Evolutionary conservation across 2,329 filamentous ascomycete genomes (phyloP), one percentile per base, ranked within the genome.

Genomic region (Epichloe hybrida): DNA sequence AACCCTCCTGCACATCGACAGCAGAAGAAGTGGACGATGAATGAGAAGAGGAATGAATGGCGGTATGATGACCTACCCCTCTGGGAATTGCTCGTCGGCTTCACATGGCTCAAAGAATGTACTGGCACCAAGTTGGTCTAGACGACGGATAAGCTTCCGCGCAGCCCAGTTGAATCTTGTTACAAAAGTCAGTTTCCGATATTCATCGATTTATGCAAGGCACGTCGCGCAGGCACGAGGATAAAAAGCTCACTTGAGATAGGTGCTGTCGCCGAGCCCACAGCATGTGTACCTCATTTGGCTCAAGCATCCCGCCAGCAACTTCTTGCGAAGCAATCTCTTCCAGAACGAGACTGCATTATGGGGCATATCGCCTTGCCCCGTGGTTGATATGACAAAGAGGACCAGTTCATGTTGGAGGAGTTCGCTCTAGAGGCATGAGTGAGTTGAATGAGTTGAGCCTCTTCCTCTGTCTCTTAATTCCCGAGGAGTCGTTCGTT

Each of bases 251-350:
- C 72, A 93, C 83, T 94, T 91, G 51, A 85, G 77, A 73, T 98
- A 98, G 1, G 90, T 95, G 61, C 86, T 95, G 66, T 98, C 93
- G 0, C 93, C 93, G 1, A 97, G 75, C 0, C 93, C 93, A 72
- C 97, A 95, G 0, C 84, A 86, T 3, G 87, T 84, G 67, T 95
- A 97, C 1, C 72, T 75, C 54, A 95, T 70, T 36, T 76, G 74
- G 38, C 72, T 63, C 39, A 98, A 71, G 59, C 83, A 90, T 15
- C 77, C 79, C 3, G 81, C 74, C 12, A 84, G 79, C 31, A 98
- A 75, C 58, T 81, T 87, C 65, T 86, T 89, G 57, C 88, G 78
- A 17, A 95, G 73, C 38, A 98, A 73, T 53, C 81, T 85, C 62
- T 80, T 88, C 93, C 93, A 98, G 62, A 98, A 90, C 1, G 70